These are phyloP conservation scores for Fusarium burgessii DNA, from an alignment of 2,329 filamentous ascomycete species.

Conservation along the genomic window DNA sequence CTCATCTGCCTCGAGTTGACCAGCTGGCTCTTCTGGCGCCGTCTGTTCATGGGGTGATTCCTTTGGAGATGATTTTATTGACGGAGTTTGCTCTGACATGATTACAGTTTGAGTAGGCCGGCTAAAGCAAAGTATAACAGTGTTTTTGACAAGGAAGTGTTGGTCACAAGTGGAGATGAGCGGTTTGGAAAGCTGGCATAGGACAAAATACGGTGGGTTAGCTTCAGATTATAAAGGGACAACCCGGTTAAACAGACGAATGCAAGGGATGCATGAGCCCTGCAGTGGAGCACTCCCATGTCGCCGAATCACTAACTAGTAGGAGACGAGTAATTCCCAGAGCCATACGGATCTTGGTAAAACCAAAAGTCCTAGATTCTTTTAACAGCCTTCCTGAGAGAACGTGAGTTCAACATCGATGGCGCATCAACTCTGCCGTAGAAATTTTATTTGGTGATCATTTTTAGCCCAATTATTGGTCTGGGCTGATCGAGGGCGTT, in stretches of 20 bases:
- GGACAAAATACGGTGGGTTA: background rate
- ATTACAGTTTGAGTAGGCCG: background rate
- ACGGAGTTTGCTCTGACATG: background rate
- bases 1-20: constrained; percentile 15
- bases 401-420: background rate
- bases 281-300: background rate
- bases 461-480: background rate
- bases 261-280: background rate
- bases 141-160: background rate
- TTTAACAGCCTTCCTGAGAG: too few species aligned
- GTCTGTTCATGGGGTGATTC: background rate
- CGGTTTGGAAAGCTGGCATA: background rate
- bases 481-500: background rate
- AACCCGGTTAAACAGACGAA: background rate
- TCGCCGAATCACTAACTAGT: background rate
- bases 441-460: background rate
- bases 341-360: background rate
- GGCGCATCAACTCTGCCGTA: background rate
- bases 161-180: background rate
- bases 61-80: background rate
- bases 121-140: background rate
- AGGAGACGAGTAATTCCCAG: background rate
- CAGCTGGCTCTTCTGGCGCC: background rate
- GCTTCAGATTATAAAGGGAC: background rate
- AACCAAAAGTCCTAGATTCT: too few species aligned